Percentiles rank a stretch among this genome's conserved stretches.
phyloP scores from a whole-genome alignment of 164 flowering plant genomes.

The Saururus chinensis region DNA sequence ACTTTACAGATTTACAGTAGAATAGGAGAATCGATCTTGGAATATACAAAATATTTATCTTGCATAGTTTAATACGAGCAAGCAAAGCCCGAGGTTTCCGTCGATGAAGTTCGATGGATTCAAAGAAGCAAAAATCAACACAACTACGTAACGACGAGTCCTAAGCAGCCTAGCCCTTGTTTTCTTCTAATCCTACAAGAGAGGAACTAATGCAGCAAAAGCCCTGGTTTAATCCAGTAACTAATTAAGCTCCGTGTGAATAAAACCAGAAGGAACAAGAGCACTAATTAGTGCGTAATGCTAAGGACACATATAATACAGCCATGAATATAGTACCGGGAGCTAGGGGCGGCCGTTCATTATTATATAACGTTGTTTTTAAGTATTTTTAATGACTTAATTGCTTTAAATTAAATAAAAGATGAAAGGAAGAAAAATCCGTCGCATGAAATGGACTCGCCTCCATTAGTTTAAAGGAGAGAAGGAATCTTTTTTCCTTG shows the following conservation, averaged over 20 bases:
- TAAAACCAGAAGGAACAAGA: background rate
- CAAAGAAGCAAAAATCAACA: conserved; percentile 7
- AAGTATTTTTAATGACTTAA: no score
- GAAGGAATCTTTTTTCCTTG: background rate
- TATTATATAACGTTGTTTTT: no score
- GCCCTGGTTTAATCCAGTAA: background rate
- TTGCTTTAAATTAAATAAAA: no score
- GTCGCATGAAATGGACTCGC: conserved; percentile 5
- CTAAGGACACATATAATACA: background rate
- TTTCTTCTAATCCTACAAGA: no score
- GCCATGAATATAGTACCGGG: background rate
- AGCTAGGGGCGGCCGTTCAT: conserved; percentile 5
- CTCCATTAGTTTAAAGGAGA: background rate
- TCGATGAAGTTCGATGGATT: conserved; percentile 11
- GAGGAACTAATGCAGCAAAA: no score
- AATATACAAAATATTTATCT: background rate
- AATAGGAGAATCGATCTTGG: background rate
- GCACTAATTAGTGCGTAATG: background rate
- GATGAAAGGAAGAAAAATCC: conserved; percentile 1
- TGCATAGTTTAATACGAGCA: background rate
- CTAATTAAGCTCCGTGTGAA: background rate
- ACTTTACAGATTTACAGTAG: no score
- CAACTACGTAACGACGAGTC: background rate
- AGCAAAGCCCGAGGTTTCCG: background rate
- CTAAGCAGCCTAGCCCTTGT: no score